Evolutionary conservation across 768 basidiomycete genomes (phyloP).

Genomic region (Tubosaeta brunneosetosa): DNA sequence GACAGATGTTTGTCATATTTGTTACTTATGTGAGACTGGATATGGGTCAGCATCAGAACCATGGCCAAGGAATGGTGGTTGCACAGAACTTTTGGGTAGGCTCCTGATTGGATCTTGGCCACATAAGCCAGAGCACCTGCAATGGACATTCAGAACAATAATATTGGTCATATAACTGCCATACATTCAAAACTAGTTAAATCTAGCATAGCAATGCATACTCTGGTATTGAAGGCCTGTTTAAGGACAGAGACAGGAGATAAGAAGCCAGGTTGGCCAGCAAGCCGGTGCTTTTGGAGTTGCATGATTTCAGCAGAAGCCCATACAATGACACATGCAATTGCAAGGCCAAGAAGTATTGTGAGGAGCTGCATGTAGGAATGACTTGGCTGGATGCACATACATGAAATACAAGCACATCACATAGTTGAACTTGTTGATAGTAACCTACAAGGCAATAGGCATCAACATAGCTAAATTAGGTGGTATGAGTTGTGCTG

Average conservation of each 20-base stretch:
- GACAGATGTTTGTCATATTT: too few relatives aligned
- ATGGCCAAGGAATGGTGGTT: conserved; percentile 62
- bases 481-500: too few relatives aligned
- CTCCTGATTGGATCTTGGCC: conserved; percentile 51
- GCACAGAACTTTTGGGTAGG: conserved; percentile 56
- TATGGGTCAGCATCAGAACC: conserved; percentile 33
- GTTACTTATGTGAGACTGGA: too few relatives aligned
- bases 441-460: too few relatives aligned
- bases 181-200: conserved; percentile 69
- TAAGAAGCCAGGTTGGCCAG: conserved; percentile 26
- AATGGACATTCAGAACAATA: background rate
- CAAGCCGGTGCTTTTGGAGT: conserved; percentile 52
- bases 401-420: conserved; percentile 58
- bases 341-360: conserved; percentile 48
- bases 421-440: conserved; percentile 17
- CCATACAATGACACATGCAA: conserved; percentile 51
- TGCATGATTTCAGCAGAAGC: conserved; percentile 41
- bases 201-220: conserved; percentile 68
- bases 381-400: conserved; percentile 12
- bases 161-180: background rate
- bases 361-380: conserved; percentile 41
- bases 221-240: conserved; percentile 54
- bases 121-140: conserved; percentile 61
- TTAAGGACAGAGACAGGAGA: conserved; percentile 32
- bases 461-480: too few relatives aligned